These are phyloP conservation scores for Gaeumannomyces sp. DNA, from an alignment of 2,329 filamentous ascomycete genomes.

Conservation along the genomic window DNA sequence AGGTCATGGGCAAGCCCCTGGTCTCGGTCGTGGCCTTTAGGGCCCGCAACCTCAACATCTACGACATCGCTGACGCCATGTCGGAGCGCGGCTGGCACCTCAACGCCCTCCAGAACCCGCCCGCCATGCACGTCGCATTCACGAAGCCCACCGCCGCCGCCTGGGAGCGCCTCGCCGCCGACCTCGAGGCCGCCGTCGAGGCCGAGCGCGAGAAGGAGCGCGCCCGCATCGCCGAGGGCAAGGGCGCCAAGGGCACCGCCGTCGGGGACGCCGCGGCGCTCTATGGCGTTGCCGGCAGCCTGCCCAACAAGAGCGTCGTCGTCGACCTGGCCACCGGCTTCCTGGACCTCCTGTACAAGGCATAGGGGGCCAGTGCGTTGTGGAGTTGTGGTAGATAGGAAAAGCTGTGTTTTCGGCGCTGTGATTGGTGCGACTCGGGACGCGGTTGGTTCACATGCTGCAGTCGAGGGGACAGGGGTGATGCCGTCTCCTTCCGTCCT, in stretches of 20 bases:
- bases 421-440: too few species aligned
- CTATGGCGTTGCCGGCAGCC: conserved; percentile 89
- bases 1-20: conserved; percentile 75
- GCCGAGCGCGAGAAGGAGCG: conserved; percentile 77
- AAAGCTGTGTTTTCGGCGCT: not conserved
- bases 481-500: not conserved
- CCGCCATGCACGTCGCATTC: conserved; percentile 90
- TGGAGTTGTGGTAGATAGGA: not conserved
- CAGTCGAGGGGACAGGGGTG: not conserved
- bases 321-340: conserved; percentile 86
- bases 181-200: conserved; percentile 61
- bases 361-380: conserved; percentile 36
- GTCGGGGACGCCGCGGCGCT: conserved; percentile 78
- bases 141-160: conserved; percentile 79
- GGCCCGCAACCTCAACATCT: conserved; percentile 79
- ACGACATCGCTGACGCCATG: conserved; percentile 91
- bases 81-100: conserved; percentile 83
- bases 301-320: conserved; percentile 94
- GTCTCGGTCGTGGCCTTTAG: conserved; percentile 88
- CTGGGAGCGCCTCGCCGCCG: conserved; percentile 70
- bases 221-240: conserved; percentile 63
- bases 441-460: not conserved
- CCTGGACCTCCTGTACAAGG: conserved; percentile 88
- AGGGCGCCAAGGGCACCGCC: conserved; percentile 57
- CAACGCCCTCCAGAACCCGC: conserved; percentile 85